Evolutionary conservation across 164 flowering plant species (phyloP).

Genomic region (Magnolia officinalis): DNA sequence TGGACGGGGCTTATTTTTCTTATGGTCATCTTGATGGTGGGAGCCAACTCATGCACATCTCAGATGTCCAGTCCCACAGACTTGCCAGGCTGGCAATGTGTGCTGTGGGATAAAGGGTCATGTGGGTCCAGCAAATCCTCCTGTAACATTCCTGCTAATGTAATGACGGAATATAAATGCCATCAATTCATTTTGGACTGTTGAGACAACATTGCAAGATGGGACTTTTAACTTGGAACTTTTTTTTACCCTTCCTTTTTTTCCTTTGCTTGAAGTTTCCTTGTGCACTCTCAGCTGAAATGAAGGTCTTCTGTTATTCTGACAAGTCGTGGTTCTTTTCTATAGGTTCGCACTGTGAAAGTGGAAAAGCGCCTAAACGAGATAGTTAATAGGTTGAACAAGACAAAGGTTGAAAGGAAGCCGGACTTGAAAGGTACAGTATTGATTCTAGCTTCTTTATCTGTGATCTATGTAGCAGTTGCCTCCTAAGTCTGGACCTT

Average conservation of each 20-base stretch:
- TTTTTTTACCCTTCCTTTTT: too few species aligned
- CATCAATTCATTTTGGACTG: background rate
- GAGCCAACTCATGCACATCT: background rate
- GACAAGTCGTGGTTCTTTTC: background rate
- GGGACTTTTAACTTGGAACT: too few species aligned
- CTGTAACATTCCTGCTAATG: background rate
- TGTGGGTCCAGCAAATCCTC: background rate
- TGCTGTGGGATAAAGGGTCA: background rate
- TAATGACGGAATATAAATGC: background rate
- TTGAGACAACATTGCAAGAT: too few species aligned
- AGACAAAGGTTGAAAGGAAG: slow-evolving; percentile 81
- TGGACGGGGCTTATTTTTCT: background rate
- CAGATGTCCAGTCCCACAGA: background rate
- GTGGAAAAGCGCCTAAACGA: slow-evolving; percentile 96
- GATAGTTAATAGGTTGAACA: slow-evolving; percentile 85
- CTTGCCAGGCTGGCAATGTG: background rate
- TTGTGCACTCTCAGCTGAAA: background rate
- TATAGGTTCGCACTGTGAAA: slow-evolving; percentile 83
- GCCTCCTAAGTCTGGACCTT: too few species aligned
- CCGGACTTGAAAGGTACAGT: slow-evolving; percentile 80
- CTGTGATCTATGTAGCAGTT: too few species aligned
- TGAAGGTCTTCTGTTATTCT: background rate
- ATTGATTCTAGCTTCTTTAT: too few species aligned
- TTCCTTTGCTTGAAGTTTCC: background rate
- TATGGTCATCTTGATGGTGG: background rate